Evolutionary conservation across 257 asterid species (phyloP), one percentile per base, ranked within the genome.

Genomic region (Catharanthus roseus): DNA sequence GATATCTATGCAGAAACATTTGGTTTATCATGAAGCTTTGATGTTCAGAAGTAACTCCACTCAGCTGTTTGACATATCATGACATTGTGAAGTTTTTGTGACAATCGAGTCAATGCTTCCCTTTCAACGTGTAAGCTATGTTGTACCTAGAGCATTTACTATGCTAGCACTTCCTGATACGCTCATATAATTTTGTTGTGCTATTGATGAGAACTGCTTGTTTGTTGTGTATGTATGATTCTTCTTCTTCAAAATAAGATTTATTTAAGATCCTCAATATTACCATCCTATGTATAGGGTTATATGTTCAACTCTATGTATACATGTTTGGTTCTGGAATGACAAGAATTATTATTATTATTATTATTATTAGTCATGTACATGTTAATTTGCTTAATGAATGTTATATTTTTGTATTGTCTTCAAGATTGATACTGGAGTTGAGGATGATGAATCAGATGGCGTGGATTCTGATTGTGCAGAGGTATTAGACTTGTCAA

Each of bases 341-440:
- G 31, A 29, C 8, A 1, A 4, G 23, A 58, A 58, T 1, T 58
- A 8, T 3, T n/a, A 56, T 56, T 58, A 58, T 1, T 58, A 8
- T 3, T n/a, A 56, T 56, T 58, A 58, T 29, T 58, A 36, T 39
- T 19, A 38, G 42, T 38, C 3, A 38, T 8, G 8, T 39, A 57
- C 16, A 10, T 15, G 11, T 16, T 42, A 60, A 29, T 65, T 39
- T 10, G 33, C n/a, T 41, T 0, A 50, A n/a, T 18, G 12, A 31
- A n/a, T 13, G 11, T 31, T 13, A 26, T 49, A 9, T 34, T 67
- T 69, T 61, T 78, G 21, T 33, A 69, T 36, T 65, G 23, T 45
- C 73, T 71, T 81, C 58, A 79, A 93, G 99, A 91, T 93, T 82
- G 96, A 93, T 72, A 84, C 72, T 53, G 95, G 92, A 41, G 81